Evolutionary conservation across 2,329 filamentous ascomycete genomes (phyloP).

Genomic region (Paecilomyces sp.): DNA sequence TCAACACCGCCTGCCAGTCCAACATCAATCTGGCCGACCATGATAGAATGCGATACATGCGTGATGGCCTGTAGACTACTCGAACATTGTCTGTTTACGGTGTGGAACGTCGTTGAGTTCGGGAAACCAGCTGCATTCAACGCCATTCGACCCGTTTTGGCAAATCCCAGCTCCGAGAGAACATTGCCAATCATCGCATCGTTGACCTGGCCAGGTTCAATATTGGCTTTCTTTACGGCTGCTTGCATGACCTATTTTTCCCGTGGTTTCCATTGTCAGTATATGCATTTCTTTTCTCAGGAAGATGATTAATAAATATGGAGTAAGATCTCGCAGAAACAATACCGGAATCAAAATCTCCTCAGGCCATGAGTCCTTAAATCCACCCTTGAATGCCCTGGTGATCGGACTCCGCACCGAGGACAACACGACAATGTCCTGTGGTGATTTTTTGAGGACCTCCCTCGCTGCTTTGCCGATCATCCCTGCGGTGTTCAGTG

Average conservation of each 20-base stretch:
- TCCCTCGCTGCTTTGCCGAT: constrained; percentile 5
- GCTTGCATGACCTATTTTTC: constrained; percentile 15
- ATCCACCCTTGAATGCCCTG: constrained; percentile 80
- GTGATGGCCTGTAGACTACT: constrained; percentile 88
- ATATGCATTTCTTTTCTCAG: not conserved
- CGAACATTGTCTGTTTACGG: constrained; percentile 89
- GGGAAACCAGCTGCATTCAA: constrained; percentile 84
- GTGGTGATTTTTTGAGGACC: constrained; percentile 60
- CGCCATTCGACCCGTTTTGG: constrained; percentile 82
- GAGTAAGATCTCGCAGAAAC: not conserved
- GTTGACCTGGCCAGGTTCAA: constrained; percentile 71
- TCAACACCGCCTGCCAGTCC: constrained; percentile 85
- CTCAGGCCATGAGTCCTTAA: constrained; percentile 59
- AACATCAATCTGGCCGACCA: constrained; percentile 68
- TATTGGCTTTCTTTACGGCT: constrained; percentile 32
- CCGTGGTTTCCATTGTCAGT: not conserved
- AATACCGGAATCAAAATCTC: constrained; percentile 17
- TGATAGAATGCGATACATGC: constrained; percentile 81
- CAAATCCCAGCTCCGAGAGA: constrained; percentile 61
- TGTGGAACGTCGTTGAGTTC: constrained; percentile 71
- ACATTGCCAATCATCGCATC: constrained; percentile 73
- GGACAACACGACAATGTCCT: constrained; percentile 90
- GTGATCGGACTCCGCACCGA: constrained; percentile 78
- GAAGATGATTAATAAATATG: not conserved
- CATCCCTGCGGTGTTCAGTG: constrained; percentile 1